These are phyloP conservation scores for Skeletonema potamos DNA, from an alignment of 108 stramenopile genomes.

Conservation along the genomic window DNA sequence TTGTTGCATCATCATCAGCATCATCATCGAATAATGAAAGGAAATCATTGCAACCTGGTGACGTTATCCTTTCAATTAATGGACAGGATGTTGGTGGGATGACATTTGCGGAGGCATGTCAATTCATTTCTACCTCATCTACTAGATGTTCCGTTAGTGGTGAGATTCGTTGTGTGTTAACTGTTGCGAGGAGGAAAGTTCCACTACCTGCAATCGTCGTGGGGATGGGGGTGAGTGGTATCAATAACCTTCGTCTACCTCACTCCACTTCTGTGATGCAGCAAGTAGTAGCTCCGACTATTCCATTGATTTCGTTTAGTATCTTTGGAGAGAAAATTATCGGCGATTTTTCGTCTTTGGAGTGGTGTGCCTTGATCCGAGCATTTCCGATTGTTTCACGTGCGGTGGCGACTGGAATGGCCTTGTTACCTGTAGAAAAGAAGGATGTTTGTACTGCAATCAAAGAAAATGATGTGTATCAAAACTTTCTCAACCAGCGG, in stretches of 20 bases:
- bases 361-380: constrained; percentile 26
- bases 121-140: constrained; percentile 39
- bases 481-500: constrained; percentile 2
- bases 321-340: constrained; percentile 11
- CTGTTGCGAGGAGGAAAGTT: constrained; percentile 24
- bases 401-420: constrained; percentile 28
- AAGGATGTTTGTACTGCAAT: constrained; percentile 13
- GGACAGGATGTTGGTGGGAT: constrained; percentile 46
- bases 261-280: neutral
- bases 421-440: constrained; percentile 16
- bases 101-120: constrained; percentile 59
- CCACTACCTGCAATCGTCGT: neutral
- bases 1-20: neutral
- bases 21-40: constrained; percentile 1
- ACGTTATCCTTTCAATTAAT: constrained; percentile 68
- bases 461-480: constrained; percentile 3
- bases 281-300: neutral
- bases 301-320: constrained; percentile 14
- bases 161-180: constrained; percentile 16
- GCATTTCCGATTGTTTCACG: constrained; percentile 12
- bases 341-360: constrained; percentile 25
- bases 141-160: neutral
- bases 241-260: neutral
- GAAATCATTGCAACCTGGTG: constrained; percentile 47
- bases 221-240: neutral